A percentile compares a stretch with the other conserved stretches of the same genome.
phyloP scores from a whole-genome alignment of 176 grass and related monocot genomes.

The Puya raimondii region DNA sequence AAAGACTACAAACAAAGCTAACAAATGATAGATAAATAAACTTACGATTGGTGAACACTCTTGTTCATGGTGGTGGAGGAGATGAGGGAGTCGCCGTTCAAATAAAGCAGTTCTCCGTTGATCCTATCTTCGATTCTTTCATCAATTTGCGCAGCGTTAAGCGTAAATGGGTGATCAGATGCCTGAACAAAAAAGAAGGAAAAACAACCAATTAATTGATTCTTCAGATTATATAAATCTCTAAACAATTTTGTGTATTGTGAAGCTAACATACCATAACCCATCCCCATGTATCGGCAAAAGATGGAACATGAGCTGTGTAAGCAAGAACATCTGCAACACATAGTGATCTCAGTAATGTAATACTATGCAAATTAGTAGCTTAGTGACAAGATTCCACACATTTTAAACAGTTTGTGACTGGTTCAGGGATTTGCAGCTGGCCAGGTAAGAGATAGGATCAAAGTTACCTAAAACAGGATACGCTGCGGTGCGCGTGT shows the following conservation, averaged over 20 bases:
- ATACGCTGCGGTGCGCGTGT: too few relatives aligned
- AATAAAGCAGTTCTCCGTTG: constrained; percentile 44
- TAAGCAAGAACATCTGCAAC: constrained; percentile 60
- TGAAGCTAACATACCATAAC: constrained; percentile 45
- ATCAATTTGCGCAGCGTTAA: constrained; percentile 46
- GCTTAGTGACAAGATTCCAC: neutral
- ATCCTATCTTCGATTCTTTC: constrained; percentile 42
- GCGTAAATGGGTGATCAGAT: constrained; percentile 58
- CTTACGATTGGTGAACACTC: constrained; percentile 51
- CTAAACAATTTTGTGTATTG: neutral
- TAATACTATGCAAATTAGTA: neutral
- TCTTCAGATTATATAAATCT: neutral
- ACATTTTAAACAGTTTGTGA: too few relatives aligned
- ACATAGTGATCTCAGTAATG: neutral
- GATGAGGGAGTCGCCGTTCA: constrained; percentile 55
- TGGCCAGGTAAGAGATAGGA: too few relatives aligned
- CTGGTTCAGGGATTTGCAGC: too few relatives aligned
- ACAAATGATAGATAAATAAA: neutral
- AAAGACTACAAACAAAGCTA: too few relatives aligned
- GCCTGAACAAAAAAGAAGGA: constrained; percentile 25
- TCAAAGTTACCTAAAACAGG: too few relatives aligned
- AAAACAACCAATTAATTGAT: neutral
- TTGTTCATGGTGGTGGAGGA: constrained; percentile 77
- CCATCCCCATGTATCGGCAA: constrained; percentile 83
- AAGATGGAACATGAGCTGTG: constrained; percentile 73